These are phyloP conservation scores for Talaromyces marneffei DNA, from an alignment of 2,329 filamentous ascomycete species.

Conservation along the genomic window DNA sequence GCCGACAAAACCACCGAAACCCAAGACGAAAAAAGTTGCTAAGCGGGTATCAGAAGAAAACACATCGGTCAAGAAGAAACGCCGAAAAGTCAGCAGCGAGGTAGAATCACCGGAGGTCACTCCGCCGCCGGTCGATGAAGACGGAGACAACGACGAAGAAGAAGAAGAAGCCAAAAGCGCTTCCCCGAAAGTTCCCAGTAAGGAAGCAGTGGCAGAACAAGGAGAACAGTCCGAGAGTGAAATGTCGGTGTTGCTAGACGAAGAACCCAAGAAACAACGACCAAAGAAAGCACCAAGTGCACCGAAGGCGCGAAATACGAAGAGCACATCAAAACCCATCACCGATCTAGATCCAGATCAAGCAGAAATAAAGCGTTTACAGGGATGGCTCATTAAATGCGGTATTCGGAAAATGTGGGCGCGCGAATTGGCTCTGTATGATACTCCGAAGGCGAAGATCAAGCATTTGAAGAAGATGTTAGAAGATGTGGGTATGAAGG, in stretches of 20 bases:
- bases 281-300: conserved; percentile 26
- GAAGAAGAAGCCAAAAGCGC: conserved; percentile 21
- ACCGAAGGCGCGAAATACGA: conserved; percentile 29
- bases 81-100: conserved; percentile 28
- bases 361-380: conserved; percentile 79
- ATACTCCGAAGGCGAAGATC: conserved; percentile 72
- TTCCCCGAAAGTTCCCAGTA: conserved; percentile 11
- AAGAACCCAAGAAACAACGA: conserved; percentile 49
- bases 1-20: conserved; percentile 7
- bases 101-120: conserved; percentile 20
- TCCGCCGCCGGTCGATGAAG: conserved; percentile 14
- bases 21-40: conserved; percentile 20
- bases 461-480: conserved; percentile 74
- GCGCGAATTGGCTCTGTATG: conserved; percentile 70
- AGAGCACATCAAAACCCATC: conserved; percentile 36
- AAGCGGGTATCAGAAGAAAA: conserved; percentile 26
- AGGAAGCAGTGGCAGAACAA: conserved; percentile 39
- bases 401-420: conserved; percentile 90
- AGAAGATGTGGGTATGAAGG: conserved; percentile 76
- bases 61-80: conserved; percentile 27
- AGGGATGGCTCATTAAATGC: conserved; percentile 81
- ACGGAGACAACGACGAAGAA: conserved; percentile 13
- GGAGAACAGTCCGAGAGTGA: conserved; percentile 53
- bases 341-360: conserved; percentile 57
- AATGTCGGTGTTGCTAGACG: conserved; percentile 72